Conservation (phyloP, 2,329 filamentous ascomycete species). For the Colletotrichum sp. region DNA sequence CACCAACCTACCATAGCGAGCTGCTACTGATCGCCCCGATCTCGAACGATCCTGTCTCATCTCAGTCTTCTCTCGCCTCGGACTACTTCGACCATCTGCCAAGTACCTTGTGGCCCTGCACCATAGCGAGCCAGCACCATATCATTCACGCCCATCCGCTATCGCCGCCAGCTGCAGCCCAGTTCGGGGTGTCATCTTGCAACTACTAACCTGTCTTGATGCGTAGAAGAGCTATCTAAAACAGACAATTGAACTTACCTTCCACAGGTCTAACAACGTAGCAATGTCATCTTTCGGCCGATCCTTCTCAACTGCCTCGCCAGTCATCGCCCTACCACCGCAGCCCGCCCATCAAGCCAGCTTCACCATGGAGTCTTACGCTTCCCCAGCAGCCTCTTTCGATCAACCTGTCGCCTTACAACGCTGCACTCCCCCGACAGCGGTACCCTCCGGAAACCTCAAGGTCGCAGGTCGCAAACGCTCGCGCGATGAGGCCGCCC, state of each 20-base stretch:
- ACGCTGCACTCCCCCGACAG: background rate
- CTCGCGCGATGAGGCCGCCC: constrained; percentile 74
- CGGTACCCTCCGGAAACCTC: constrained; percentile 28
- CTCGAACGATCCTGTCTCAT: background rate
- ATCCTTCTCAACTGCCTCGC: constrained; percentile 46
- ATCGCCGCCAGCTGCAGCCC: background rate
- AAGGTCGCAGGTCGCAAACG: constrained; percentile 73
- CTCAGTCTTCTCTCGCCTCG: background rate
- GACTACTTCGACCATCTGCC: background rate
- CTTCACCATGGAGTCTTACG: constrained; percentile 40
- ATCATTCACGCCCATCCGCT: background rate
- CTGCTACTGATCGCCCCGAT: background rate
- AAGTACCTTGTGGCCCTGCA: background rate
- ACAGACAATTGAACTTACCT: constrained; percentile 29
- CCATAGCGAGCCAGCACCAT: background rate
- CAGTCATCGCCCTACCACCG: constrained; percentile 45
- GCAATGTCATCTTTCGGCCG: constrained; percentile 51
- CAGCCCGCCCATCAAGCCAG: constrained; percentile 37
- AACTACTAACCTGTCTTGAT: constrained; percentile 6
- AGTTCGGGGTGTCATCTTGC: background rate
- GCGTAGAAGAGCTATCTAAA: constrained; percentile 24
- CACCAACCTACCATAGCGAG: background rate
- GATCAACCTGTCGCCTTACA: constrained; percentile 45
- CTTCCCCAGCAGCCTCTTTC: constrained; percentile 33
- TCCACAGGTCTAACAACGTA: constrained; percentile 29